phyloP scores from a whole-genome alignment of 2,329 filamentous ascomycete species.

The Diaporthe sp. region DNA sequence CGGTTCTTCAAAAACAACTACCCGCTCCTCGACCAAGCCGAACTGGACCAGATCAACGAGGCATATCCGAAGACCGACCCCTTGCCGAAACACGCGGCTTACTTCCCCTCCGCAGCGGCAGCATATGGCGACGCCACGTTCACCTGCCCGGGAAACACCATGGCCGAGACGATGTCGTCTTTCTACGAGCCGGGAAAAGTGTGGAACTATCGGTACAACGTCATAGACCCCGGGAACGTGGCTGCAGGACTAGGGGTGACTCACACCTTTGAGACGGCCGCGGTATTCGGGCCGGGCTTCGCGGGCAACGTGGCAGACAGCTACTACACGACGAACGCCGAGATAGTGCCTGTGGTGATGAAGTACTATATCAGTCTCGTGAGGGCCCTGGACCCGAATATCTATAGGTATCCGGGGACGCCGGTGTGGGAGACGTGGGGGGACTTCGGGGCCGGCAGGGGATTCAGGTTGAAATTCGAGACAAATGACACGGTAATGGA shows the following conservation, averaged over 20 bases:
- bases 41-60: slow-evolving; percentile 53
- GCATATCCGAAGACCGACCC: slow-evolving; percentile 54
- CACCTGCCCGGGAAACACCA: slow-evolving; percentile 58
- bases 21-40: slow-evolving; percentile 54
- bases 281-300: slow-evolving; percentile 62
- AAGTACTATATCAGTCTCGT: slow-evolving; percentile 66
- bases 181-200: slow-evolving; percentile 52
- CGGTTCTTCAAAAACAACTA: slow-evolving; percentile 63
- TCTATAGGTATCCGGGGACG: slow-evolving; percentile 49
- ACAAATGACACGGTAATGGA: slow-evolving; percentile 58
- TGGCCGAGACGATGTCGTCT: slow-evolving; percentile 65
- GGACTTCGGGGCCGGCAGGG: slow-evolving; percentile 42
- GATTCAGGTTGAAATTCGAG: slow-evolving; percentile 56
- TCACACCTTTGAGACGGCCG: slow-evolving; percentile 62
- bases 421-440: slow-evolving; percentile 60
- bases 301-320: slow-evolving; percentile 49
- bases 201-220: slow-evolving; percentile 66
- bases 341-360: slow-evolving; percentile 62
- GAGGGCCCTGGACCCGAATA: slow-evolving; percentile 60
- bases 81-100: slow-evolving; percentile 56
- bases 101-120: slow-evolving; percentile 58
- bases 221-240: slow-evolving; percentile 54
- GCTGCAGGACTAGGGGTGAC: slow-evolving; percentile 60
- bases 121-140: slow-evolving; percentile 63
- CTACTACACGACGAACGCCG: slow-evolving; percentile 60